Evolutionary conservation across 1,284 basidiomycete genomes (phyloP).

Genomic region (Ceratobasidium theobromae): DNA sequence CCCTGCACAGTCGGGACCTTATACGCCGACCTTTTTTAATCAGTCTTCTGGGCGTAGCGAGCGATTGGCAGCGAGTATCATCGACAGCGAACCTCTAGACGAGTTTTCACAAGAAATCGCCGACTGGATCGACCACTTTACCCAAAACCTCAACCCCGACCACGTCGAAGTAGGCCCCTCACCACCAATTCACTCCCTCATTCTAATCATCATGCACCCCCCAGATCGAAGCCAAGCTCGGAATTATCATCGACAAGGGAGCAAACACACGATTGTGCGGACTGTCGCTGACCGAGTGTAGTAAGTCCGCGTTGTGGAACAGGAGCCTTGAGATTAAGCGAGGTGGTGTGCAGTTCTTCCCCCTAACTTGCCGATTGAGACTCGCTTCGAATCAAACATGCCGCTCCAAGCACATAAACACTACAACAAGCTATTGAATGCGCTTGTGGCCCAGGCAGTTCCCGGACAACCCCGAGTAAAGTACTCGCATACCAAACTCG

Average conservation of each 20-base stretch:
- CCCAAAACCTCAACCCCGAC: conserved; percentile 41
- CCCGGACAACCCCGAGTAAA: conserved; percentile 51
- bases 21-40: conserved; percentile 17
- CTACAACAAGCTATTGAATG: conserved; percentile 84
- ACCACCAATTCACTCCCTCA: no score
- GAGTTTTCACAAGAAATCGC: conserved; percentile 91
- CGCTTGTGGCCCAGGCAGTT: conserved; percentile 57
- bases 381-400: conserved; percentile 91
- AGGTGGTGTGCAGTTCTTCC: conserved; percentile 55
- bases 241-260: conserved; percentile 66
- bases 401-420: conserved; percentile 75
- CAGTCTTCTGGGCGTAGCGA: conserved; percentile 5
- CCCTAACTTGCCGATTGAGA: conserved; percentile 42
- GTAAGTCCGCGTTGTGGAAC: conserved; percentile 53
- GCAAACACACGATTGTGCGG: conserved; percentile 57
- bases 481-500: conserved; percentile 76
- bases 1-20: neutral
- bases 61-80: conserved; percentile 82
- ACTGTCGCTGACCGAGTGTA: conserved; percentile 79
- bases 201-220: no score
- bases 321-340: conserved; percentile 51
- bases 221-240: conserved; percentile 94
- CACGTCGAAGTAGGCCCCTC: conserved; percentile 50
- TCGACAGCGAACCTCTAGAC: conserved; percentile 90
- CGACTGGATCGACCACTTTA: conserved; percentile 69